These are phyloP conservation scores for Podosphaera xanthii DNA, from an alignment of 2,329 filamentous ascomycete genomes.

Conservation along the genomic window DNA sequence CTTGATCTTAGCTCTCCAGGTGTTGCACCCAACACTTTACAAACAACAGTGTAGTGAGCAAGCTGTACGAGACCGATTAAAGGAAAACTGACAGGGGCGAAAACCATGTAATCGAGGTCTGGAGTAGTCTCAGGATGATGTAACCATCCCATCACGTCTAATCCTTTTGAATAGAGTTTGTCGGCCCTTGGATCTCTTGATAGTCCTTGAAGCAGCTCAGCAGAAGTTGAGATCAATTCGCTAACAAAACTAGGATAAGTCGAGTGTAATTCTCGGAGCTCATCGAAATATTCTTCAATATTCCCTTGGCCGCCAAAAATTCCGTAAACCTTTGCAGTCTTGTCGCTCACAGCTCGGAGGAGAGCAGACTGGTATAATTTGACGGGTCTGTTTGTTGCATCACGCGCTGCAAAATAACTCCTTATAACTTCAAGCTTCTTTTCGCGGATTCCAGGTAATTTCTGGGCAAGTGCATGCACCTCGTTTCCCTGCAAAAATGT, in stretches of 20 bases:
- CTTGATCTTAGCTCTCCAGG: conserved; percentile 72
- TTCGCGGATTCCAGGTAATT: conserved; percentile 66
- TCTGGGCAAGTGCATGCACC: conserved; percentile 71
- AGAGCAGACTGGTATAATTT: conserved; percentile 86
- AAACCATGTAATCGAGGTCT: conserved; percentile 82
- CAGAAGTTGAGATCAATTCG: conserved; percentile 59
- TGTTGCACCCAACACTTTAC: conserved; percentile 71
- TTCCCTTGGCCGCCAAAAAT: conserved; percentile 96
- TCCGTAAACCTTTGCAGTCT: conserved; percentile 65
- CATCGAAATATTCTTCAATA: conserved; percentile 98
- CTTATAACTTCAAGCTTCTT: conserved; percentile 83
- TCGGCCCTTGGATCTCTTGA: conserved; percentile 66
- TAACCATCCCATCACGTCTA: conserved; percentile 87
- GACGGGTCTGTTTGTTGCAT: conserved; percentile 64
- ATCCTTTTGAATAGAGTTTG: conserved; percentile 92
- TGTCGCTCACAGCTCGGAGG: conserved; percentile 67
- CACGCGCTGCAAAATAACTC: conserved; percentile 77
- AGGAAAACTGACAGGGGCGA: conserved; percentile 84
- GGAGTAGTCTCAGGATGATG: conserved; percentile 74
- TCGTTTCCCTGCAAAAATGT: conserved; percentile 90
- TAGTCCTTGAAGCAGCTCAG: conserved; percentile 68
- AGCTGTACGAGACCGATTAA: conserved; percentile 91
- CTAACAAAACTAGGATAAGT: conserved; percentile 83
- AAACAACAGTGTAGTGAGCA: conserved; percentile 85
- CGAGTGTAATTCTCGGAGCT: conserved; percentile 72